Base-by-base conservation (phyloP, 768 basidiomycete species). In the Xerocomellus intermedius region DNA sequence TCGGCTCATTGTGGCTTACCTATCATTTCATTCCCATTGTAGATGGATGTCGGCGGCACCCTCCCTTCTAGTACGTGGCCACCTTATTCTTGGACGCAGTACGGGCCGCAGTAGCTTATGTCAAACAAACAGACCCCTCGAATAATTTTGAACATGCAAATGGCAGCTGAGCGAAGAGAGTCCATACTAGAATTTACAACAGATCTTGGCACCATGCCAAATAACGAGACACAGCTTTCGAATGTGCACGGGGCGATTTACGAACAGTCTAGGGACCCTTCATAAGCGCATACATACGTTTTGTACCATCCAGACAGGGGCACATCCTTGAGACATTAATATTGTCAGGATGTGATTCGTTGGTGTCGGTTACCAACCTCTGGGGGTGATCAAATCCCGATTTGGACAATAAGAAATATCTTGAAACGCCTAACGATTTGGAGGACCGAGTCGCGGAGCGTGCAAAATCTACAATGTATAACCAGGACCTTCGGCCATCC, bases 61-160 rank as follows among this genome's bases (percentile, higher is more conserved):
- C 13, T 42, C 64, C 9, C 2, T 64, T 30, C 35, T 66, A 3
- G 64, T 64, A 41, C 16, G 64, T 54, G n/a, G 2, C 8, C 16
- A 0, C 17, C 3, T 36, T 53, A 7, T 14, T 8, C 13, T 28
- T 38, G 2, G 13, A 42, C 17, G 36, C 2, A 16, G 9, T 2
- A 5, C 10, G 9, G 21, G 2, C 1, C 14, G 22, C 14, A 17
- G 17, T 37, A 24, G 52, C 28, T 51, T 3, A 13, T 22, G 21
- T 42, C 33, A 7, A 37, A 52, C 10, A 19, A 21, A 44, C 45
- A 64, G 64, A 57, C 64, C 8, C 36, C 64, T n/a, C 64, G 57
- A 28, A 52, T 64, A 1, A 64, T 66, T 36, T 10, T 64, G 26
- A 66, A 64, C 39, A 52, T 64, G 32, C 64, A 53, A 32, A 56